These are phyloP conservation scores for Hypomontagnella submonticulosa DNA, from an alignment of 495 filamentous ascomycete genomes.

Conservation along the genomic window DNA sequence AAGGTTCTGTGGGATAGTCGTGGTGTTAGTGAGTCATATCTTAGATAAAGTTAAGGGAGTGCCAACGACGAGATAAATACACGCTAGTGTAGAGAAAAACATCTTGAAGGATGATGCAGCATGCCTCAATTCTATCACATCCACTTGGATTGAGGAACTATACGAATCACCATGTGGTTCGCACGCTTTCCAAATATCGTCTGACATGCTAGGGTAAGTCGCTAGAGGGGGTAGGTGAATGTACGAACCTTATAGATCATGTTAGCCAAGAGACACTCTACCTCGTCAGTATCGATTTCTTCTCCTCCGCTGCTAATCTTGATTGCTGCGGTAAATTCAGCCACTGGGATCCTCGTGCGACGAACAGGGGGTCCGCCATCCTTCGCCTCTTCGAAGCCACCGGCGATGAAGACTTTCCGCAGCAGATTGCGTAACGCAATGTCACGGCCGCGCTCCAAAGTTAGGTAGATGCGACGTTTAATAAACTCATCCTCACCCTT, in stretches of 20 bases:
- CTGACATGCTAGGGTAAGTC: background rate
- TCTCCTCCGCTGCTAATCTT: slow-evolving; percentile 68
- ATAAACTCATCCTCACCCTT: slow-evolving; percentile 89
- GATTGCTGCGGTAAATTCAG: slow-evolving; percentile 75
- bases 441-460: slow-evolving; percentile 89
- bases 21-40: slow-evolving; percentile 37
- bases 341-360: slow-evolving; percentile 80
- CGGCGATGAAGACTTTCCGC: slow-evolving; percentile 86
- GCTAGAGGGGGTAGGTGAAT: background rate
- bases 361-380: slow-evolving; percentile 68
- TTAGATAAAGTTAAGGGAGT: background rate
- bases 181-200: background rate
- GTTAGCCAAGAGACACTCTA: slow-evolving; percentile 93
- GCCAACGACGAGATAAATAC: background rate
- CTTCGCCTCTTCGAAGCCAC: slow-evolving; percentile 79
- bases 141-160: background rate
- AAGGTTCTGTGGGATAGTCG: slow-evolving; percentile 67
- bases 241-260: slow-evolving; percentile 93
- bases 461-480: slow-evolving; percentile 93
- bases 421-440: slow-evolving; percentile 90
- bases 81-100: slow-evolving; percentile 9
- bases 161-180: slow-evolving; percentile 9
- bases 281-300: slow-evolving; percentile 85
- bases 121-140: no score
- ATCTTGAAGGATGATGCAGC: background rate